Evolutionary conservation across 176 grass and related monocot species (phyloP), one percentile per base, ranked within the genome.

Genomic region (Musa schizocarpa): DNA sequence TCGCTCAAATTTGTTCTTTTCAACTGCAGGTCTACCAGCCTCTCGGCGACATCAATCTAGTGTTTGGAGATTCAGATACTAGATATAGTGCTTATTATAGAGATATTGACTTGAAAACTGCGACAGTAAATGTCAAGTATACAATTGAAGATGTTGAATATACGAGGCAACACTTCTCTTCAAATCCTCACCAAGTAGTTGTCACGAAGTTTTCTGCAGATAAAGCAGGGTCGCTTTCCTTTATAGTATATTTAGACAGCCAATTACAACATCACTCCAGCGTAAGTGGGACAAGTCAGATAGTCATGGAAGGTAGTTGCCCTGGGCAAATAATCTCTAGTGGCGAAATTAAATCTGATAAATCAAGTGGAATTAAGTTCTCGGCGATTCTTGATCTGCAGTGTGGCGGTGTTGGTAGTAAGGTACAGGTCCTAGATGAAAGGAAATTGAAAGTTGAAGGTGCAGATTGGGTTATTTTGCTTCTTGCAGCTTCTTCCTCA

Each of bases 291-390:
- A 73, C 78, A 65, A 87, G 84, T 82, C 84, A 87, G 69, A 92
- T 96, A 61, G 72, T 96, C 71, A 87, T 96, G 82, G 86, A 89
- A 62, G 92, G 89, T 77, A 84, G 56, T 79, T 96, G 92, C 74
- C 87, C 87, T 50, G 80, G 89, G 20, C 55, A 85, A 74, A 89
- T 73, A 55, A 82, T 81, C 67, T 21, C 82, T 23, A 74, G 50
- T 74, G 53, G 59, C 63, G 85, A 53, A 20, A 84, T 65, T 76
- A 70, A 63, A 13, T 34, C 74, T 65, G 82, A 85, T 23, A 65
- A 55, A 74, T 80, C 80, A 58, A 54, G 17, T 50, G 92, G 92
- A 79, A 92, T 92, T 59, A 96, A 86, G 74, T 92, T 96, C 65
- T 84, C 77, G 74, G 86, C 81, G n/a, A 72, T 89, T 86, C 89